phyloP scores from a whole-genome alignment of 495 filamentous ascomycete species.

The Patellaria atrata region DNA sequence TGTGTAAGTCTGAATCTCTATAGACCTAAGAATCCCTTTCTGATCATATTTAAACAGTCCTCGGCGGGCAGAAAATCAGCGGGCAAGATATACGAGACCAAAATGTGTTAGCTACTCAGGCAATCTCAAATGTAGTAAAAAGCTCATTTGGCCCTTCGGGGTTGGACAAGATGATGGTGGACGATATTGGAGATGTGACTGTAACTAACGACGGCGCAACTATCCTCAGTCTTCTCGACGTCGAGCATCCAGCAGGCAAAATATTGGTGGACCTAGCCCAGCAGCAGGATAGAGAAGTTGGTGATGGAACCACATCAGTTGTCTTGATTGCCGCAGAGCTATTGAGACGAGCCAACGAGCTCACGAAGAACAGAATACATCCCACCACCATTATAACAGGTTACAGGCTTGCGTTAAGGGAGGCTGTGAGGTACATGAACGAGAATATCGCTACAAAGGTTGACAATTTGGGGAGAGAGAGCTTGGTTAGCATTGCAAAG shows the following conservation, averaged over 20 bases:
- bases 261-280: constrained; percentile 95
- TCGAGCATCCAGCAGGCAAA: constrained; percentile 96
- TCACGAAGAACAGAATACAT: constrained; percentile 99
- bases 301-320: constrained; percentile 95
- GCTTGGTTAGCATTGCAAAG: constrained; percentile 86
- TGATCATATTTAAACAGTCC: constrained; percentile 38
- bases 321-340: constrained; percentile 96
- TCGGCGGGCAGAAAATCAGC: constrained; percentile 88
- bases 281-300: constrained; percentile 96
- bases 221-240: constrained; percentile 84
- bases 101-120: constrained; percentile 90
- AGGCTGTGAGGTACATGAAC: constrained; percentile 97
- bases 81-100: constrained; percentile 92
- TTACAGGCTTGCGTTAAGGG: constrained; percentile 85
- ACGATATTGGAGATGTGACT: constrained; percentile 98
- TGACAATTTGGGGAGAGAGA: constrained; percentile 76
- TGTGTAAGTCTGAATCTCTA: constrained; percentile 41
- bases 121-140: constrained; percentile 97
- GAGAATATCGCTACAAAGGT: constrained; percentile 95
- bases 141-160: constrained; percentile 96
- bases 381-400: constrained; percentile 98
- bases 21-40: background rate
- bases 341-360: constrained; percentile 83
- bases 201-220: constrained; percentile 98
- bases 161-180: constrained; percentile 99